Conservation (phyloP, 441 rosid genomes). For the Populus hybrid region DNA sequence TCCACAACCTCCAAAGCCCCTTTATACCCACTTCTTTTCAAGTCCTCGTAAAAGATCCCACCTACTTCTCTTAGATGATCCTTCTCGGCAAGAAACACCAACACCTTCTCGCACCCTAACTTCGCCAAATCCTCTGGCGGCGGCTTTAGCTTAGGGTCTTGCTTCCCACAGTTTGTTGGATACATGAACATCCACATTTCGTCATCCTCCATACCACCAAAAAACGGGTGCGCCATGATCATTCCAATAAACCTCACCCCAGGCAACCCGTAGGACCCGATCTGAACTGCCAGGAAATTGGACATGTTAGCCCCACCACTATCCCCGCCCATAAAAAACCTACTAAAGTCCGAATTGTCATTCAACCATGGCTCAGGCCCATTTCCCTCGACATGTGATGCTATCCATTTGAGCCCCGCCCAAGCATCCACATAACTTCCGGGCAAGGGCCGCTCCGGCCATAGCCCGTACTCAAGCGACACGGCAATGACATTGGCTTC, state of each 20-base stretch:
- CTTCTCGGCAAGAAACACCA: slow-evolving; percentile 35
- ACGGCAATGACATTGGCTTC: slow-evolving; percentile 27
- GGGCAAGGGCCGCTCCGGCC: slow-evolving; percentile 35
- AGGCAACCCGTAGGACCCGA: slow-evolving; percentile 29
- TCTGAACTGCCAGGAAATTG: slow-evolving; percentile 29
- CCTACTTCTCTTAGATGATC: slow-evolving; percentile 32
- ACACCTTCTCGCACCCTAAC: slow-evolving; percentile 31
- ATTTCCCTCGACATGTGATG: slow-evolving; percentile 19
- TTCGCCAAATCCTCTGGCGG: slow-evolving; percentile 23
- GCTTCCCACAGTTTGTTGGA: slow-evolving; percentile 25
- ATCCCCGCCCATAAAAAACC: slow-evolving; percentile 34
- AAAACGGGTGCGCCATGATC: slow-evolving; percentile 34
- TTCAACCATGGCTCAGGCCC: slow-evolving; percentile 35
- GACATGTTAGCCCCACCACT: slow-evolving; percentile 44
- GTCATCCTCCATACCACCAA: slow-evolving; percentile 38
- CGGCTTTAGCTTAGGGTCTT: slow-evolving; percentile 36
- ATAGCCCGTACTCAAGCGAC: slow-evolving; percentile 39
- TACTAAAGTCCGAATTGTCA: slow-evolving; percentile 26
- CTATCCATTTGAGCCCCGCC: slow-evolving; percentile 37
- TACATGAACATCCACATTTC: slow-evolving; percentile 40
- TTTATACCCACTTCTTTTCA: slow-evolving; percentile 35
- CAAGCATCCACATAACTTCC: slow-evolving; percentile 38
- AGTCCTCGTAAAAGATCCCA: slow-evolving; percentile 23
- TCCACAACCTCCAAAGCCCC: slow-evolving; percentile 28
- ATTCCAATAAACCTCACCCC: slow-evolving; percentile 27